phyloP scores from a whole-genome alignment of 2,329 filamentous ascomycete species.

The Orbilia ellipsospora region DNA sequence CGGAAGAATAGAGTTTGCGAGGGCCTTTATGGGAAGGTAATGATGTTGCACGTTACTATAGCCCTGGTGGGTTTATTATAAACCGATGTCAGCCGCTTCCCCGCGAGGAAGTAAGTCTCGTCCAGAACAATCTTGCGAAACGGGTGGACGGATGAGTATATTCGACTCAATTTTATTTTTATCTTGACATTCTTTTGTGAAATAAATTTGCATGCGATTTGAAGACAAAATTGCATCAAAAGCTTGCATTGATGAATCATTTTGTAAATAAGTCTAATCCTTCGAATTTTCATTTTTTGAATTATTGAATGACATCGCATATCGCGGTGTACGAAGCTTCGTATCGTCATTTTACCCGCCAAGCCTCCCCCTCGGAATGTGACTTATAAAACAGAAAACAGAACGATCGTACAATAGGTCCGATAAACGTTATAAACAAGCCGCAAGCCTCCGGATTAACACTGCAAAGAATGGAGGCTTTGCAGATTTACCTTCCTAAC shows the following conservation, averaged over 20 bases:
- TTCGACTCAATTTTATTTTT: neutral
- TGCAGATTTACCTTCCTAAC: too few species aligned
- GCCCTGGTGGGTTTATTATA: neutral
- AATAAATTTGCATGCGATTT: neutral
- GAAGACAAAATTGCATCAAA: neutral
- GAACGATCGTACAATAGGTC: too few species aligned
- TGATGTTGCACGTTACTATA: constrained; percentile 1
- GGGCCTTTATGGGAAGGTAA: constrained; percentile 19
- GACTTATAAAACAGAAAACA: too few species aligned
- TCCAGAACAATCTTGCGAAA: neutral
- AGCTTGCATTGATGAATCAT: neutral
- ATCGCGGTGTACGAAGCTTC: too few species aligned
- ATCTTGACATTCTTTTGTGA: neutral
- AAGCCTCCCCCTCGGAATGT: too few species aligned
- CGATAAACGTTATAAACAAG: too few species aligned
- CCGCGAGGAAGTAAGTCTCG: neutral
- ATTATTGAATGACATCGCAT: too few species aligned
- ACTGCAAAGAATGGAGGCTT: too few species aligned
- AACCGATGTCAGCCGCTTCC: constrained; percentile 22
- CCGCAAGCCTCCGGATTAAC: too few species aligned
- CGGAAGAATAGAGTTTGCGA: constrained; percentile 32
- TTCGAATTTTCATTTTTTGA: too few species aligned
- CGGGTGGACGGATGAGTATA: neutral
- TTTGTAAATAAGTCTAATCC: too few species aligned
- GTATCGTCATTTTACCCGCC: too few species aligned